Conservation (phyloP, 495 filamentous ascomycete species). For the Apiosordaria backusii region DNA sequence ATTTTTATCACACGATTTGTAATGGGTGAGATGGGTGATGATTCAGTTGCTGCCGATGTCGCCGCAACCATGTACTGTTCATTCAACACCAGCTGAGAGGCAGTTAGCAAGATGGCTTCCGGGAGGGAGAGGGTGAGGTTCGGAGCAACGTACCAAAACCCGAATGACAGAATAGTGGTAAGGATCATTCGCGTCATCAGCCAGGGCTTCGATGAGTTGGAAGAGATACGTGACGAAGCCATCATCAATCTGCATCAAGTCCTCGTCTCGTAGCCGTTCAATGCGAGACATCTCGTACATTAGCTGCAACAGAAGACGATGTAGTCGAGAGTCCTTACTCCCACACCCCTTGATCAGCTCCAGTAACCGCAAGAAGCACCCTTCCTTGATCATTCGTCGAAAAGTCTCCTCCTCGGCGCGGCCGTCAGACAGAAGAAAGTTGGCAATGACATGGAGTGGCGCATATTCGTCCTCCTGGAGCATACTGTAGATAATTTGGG, state of each 20-base stretch:
- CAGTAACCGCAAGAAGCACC: conserved; percentile 75
- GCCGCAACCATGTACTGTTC: conserved; percentile 94
- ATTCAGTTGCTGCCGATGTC: conserved; percentile 53
- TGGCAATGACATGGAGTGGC: conserved; percentile 75
- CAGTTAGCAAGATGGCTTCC: conserved; percentile 4
- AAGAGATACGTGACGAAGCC: conserved; percentile 81
- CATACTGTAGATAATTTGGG: conserved; percentile 87
- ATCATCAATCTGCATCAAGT: conserved; percentile 79
- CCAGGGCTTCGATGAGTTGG: conserved; percentile 80
- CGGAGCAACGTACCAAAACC: conserved; percentile 63
- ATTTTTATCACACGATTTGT: conserved; percentile 94
- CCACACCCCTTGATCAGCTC: conserved; percentile 70
- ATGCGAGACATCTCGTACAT: conserved; percentile 97
- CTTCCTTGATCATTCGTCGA: conserved; percentile 81
- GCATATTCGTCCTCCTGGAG: conserved; percentile 83
- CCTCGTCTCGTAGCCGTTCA: conserved; percentile 72
- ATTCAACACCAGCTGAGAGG: conserved; percentile 79
- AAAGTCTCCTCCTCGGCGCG: conserved; percentile 73
- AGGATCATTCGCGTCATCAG: conserved; percentile 86
- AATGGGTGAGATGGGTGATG: conserved; percentile 49
- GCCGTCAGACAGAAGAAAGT: conserved; percentile 89
- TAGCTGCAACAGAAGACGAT: conserved; percentile 79
- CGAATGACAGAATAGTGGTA: conserved; percentile 96
- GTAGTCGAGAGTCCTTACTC: conserved; percentile 64
- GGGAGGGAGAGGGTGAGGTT: not conserved